Base-by-base conservation (phyloP, 805 yeast genomes). In the Metschnikowia kofuensis region DNA sequence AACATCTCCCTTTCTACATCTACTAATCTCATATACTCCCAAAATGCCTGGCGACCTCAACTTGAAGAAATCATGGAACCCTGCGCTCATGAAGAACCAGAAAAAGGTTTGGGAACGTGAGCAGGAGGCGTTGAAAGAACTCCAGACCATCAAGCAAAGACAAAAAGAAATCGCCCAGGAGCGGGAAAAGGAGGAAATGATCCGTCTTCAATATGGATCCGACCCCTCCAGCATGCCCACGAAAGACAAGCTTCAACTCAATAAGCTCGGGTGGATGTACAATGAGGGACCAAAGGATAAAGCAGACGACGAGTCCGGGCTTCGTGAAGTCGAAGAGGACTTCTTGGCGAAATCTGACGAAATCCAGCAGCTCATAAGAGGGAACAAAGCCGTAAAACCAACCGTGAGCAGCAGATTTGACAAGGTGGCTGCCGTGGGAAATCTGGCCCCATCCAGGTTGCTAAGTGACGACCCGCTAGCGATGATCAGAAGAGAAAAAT, bases 21-120 rank as follows among this genome's bases (percentile, higher is more conserved):
- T 21, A 21, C 21, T 21, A 21, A 21, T 21, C 21, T 21, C 21
- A 21, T 21, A 21, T 21, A 3, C 8, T 26, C 32, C 1, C 34
- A 44, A 38, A n/a, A 72, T 72, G 64, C 87, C 90, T 1, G 88
- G 90, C 6, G 96, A 91, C 65, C 75, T 92, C 53, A 92, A 92
- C 64, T 67, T 91, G 48, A 87, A 92, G 70, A 92, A 92, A 65
- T 92, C 98, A 52, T 92, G 98, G 99, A 89, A 92, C 66, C 97
- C 99, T 2, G 91, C 86, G 41, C 74, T 89, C 44, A 72, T 87
- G 62, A 87, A 85, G 64, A 92, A 92, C 73, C 89, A 85, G 67
- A 84, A 84, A 55, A 87, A 84, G 60, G 91, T 92, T 34, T 86
- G 96, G 92, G 76, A 82, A 55, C 76, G 74, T 46, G 97, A 94